Base-by-base conservation (phyloP, 1,284 basidiomycete genomes). In the Flammula alnicola region DNA sequence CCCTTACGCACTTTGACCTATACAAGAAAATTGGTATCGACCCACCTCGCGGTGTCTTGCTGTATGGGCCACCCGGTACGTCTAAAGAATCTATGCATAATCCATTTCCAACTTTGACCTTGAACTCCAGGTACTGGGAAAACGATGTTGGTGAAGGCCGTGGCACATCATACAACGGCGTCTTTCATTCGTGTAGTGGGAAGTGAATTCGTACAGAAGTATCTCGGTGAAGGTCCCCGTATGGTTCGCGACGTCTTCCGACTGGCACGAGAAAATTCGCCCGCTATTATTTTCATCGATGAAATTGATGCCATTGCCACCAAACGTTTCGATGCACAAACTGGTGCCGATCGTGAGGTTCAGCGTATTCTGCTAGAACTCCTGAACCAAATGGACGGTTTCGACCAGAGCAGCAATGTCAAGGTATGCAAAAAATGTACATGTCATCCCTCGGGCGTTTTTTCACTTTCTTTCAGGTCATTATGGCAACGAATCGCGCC, bases 1-100 rank as follows among this genome's bases (percentile, higher is more conserved):
- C 97, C n/a, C 78, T 99, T 51, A 95, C 92, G 5, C 91, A 99
- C 73, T 97, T 97, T 69, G 96, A 99, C 68, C 75, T 99, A 33
- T 99, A 99, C 80, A 92, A 93, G 76, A 98, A 99, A 77, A 99
- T 99, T 65, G 97, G 97, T 64, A 99, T 99, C 60, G 97, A 99
- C 75, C 97, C 97, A 19, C 97, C 95, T 38, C 83, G 94, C 33
- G 95, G 95, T 74, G 94, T 96, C 3, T 72, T 98, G 52, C 79
- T 98, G 14, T 96, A 96, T 65, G 95, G 95, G 4, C 95, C 95
- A 38, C 94, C 94, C 64, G 92, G 92, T 89, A 61, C 43, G 80
- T 64, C 20, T 4, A 10, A 8, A 6, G 9, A 6, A 22, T 23
- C 11, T 22, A 9, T 17, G 36, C 30, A 26, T 32, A 22, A 11